Conservation (phyloP, 1,139 yeast species). For the Yamadazyma blattariae region DNA sequence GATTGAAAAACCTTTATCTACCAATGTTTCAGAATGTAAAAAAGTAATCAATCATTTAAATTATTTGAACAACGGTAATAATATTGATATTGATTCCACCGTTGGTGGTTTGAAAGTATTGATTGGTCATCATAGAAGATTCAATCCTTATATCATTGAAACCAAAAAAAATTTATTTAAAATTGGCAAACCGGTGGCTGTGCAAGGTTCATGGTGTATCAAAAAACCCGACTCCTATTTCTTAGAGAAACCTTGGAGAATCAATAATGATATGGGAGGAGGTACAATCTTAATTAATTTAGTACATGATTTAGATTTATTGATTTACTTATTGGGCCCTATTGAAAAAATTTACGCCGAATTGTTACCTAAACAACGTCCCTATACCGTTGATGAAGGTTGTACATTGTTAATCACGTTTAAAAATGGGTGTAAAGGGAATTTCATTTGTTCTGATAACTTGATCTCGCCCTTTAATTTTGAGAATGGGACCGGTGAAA, state of each 20-base stretch:
- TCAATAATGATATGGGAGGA: constrained; percentile 31
- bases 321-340: constrained; percentile 38
- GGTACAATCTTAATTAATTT: constrained; percentile 39
- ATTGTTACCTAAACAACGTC: constrained; percentile 29
- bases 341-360: constrained; percentile 39
- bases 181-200: constrained; percentile 33
- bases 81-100: constrained; percentile 5
- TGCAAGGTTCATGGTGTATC: constrained; percentile 41
- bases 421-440: constrained; percentile 33
- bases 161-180: constrained; percentile 28
- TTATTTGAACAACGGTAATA: too few relatives aligned
- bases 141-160: constrained; percentile 35
- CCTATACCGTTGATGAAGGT: constrained; percentile 37
- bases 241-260: constrained; percentile 34
- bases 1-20: constrained; percentile 38
- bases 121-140: constrained; percentile 41
- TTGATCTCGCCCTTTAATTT: constrained; percentile 40
- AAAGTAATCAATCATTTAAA: constrained; percentile 25
- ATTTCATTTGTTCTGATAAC: constrained; percentile 39
- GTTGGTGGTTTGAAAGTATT: constrained; percentile 24
- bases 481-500: constrained; percentile 42
- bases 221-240: constrained; percentile 33
- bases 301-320: constrained; percentile 39
- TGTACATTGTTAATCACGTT: constrained; percentile 35
- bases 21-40: constrained; percentile 29